Percentiles rank a stretch among this genome's conserved stretches.
Conservation (phyloP, 352 stramenopile genomes). For the Pythium aphanidermatum region DNA sequence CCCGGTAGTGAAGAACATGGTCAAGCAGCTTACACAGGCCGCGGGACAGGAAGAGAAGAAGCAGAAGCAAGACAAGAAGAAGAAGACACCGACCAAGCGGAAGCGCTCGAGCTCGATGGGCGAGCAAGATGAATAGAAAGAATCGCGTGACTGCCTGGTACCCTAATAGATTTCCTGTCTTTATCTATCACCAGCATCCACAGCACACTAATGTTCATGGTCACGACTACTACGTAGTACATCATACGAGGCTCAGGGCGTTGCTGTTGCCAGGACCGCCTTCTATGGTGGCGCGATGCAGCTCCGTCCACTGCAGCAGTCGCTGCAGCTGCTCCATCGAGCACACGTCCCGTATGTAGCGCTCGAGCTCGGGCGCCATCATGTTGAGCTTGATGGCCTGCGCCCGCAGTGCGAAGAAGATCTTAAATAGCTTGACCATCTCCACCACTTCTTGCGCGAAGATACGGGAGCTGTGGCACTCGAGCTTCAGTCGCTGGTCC, state of each 20-base stretch:
- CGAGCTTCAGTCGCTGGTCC: slow-evolving; percentile 57
- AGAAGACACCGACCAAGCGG: slow-evolving; percentile 22
- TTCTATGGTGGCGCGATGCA: slow-evolving; percentile 48
- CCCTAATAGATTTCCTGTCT: slow-evolving; percentile 2
- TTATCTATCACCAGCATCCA: not conserved
- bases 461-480: slow-evolving; percentile 53
- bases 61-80: slow-evolving; percentile 8
- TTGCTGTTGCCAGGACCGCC: not conserved
- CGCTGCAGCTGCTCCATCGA: slow-evolving; percentile 68
- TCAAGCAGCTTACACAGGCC: slow-evolving; percentile 41
- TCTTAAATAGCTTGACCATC: slow-evolving; percentile 74
- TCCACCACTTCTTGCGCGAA: slow-evolving; percentile 55
- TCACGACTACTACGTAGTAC: too few species aligned
- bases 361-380: slow-evolving; percentile 62
- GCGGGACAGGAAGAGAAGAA: slow-evolving; percentile 18
- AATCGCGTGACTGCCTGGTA: not conserved
- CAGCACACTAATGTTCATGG: too few species aligned
- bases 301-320: slow-evolving; percentile 75
- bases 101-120: slow-evolving; percentile 14
- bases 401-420: slow-evolving; percentile 63
- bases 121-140: slow-evolving; percentile 14
- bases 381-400: slow-evolving; percentile 61
- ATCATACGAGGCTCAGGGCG: slow-evolving; percentile 1
- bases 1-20: slow-evolving; percentile 67
- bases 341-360: slow-evolving; percentile 57